Evolutionary conservation across 192 early-diverging fungal species (phyloP), one percentile per base, ranked within the genome.

Genomic region (Coemansia sp.): DNA sequence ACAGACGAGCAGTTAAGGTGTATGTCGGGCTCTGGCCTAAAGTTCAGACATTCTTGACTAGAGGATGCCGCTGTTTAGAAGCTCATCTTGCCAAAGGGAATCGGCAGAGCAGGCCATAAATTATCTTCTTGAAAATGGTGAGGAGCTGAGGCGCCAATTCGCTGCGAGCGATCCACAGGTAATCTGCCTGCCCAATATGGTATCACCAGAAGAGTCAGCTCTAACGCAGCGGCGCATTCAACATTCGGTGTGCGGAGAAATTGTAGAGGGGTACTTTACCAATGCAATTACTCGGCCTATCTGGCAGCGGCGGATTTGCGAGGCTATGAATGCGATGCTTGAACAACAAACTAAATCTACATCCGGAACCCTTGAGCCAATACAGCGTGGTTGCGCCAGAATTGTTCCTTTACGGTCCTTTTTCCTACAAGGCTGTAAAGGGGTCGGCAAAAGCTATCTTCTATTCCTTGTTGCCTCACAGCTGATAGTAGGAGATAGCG

Each of bases 391-490:
- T 50, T 19, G 14, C 5, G 2, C 21, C 18, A 49, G 4, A 2
- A 44, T 32, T 58, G 56, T 32, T 18, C 1, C 27, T 12, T 25
- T 54, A 31, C 54, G 44, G n/a, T 26, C 34, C 28, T 30, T 16
- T 47, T 44, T 65, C 22, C 24, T 72, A 18, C 69, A 60, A 12
- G 69, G 69, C 16, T 65, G 69, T 54, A 72, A 65, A 34, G 69
- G 69, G 18, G 64, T 72, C 27, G 69, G 69, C 21, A 72, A 72
- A 27, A 72, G 69, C 58, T 65, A 57, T 25, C 47, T 72, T 1
- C 2, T 72, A 59, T 32, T 56, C n/a, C 58, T 61, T 7, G 51
- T 55, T 19, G 69, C 69, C 14, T 51, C 58, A 2, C 62, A 72
- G 8, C 49, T 72, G 22, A 22, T 65, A 5, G 38, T 57, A 16